Evolutionary conservation across 495 filamentous ascomycete genomes (phyloP), one percentile per base, ranked within the genome.

Genomic region (Gamarada debralockiae): DNA sequence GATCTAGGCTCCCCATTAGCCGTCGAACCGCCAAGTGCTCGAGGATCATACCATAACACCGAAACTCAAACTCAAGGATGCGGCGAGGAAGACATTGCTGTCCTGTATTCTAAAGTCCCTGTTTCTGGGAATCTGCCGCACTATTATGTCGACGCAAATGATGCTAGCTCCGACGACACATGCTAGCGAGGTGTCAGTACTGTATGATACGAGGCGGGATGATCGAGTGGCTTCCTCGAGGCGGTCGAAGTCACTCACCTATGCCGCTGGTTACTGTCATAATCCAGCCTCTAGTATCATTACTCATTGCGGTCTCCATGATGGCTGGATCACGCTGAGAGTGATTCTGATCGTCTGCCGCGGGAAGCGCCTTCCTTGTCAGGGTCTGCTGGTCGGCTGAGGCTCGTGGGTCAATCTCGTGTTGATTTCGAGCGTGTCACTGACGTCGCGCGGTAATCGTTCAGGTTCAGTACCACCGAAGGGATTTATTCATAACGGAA

Each of bases 241-340:
- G 17, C 41, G 42, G 24, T 3, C 21, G 31, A 44, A 17, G 15
- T 48, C 45, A 73, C 72, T 13, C 50, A 80, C 76, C 92, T 27
- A 90, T 74, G 39, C 91, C 93, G 63, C 91, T 96, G 59, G 91
- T 79, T 40, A 75, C 77, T 60, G 85, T 85, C 86, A 98, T 86
- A 41, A 97, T 84, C 93, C 93, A 98, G 52, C 95, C 93, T 58
- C 90, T 80, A 21, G 85, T 82, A 70, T 98, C 92, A 67, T 95
- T 95, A 64, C 81, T 78, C 73, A 84, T 71, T 31, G 62, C 68
- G 22, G 50, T 51, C 47, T 59, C 65, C 71, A 74, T 75, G 22
- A 25, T 39, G 5, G 38, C 55, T 18, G 55, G 29, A 17, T 20
- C 9, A 25, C 21, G 7, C n/a, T 14, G 20, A 24, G 5, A 22